Percentiles rank a stretch among this genome's conserved stretches.
These are phyloP conservation scores for Phytopythium vexans DNA, from an alignment of 352 stramenopile species.

Conservation along the genomic window DNA sequence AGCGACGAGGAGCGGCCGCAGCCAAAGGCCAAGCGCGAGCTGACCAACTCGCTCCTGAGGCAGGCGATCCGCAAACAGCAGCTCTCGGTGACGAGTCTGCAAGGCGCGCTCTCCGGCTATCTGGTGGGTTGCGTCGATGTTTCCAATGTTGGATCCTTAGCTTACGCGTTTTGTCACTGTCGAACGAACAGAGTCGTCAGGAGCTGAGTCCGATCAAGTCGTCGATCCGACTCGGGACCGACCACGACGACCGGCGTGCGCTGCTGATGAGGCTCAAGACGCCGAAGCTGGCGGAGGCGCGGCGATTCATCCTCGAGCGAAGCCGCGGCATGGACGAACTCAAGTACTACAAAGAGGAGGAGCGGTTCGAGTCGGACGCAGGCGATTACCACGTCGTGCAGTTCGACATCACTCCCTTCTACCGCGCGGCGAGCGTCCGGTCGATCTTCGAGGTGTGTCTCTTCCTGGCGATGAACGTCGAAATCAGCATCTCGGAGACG, in stretches of 20 bases:
- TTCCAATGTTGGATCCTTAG: not conserved
- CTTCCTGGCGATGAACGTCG: conserved; percentile 53
- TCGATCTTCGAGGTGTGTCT: conserved; percentile 46
- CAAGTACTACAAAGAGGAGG: conserved; percentile 19
- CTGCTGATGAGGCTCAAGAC: conserved; percentile 22
- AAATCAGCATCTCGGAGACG: conserved; percentile 70
- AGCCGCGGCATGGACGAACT: conserved; percentile 32
- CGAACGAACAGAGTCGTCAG: conserved; percentile 3
- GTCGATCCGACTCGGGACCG: conserved; percentile 27
- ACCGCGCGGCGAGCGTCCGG: conserved; percentile 16
- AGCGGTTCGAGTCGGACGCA: conserved; percentile 22
- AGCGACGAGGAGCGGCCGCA: conserved; percentile 2
- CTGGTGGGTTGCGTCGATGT: not conserved
- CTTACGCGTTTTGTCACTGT: not conserved
- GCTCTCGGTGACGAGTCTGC: conserved; percentile 16
- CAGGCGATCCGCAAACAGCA: conserved; percentile 24
- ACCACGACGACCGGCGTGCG: conserved; percentile 12
- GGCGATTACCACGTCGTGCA: conserved; percentile 40
- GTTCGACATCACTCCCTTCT: conserved; percentile 34
- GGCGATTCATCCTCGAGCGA: conserved; percentile 31
- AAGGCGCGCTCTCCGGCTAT: conserved; percentile 20
- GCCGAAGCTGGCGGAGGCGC: conserved; percentile 34
- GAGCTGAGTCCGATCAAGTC: conserved; percentile 25
- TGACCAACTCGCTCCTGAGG: conserved; percentile 19
- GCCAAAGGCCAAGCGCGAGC: conserved; percentile 11